Evolutionary conservation across 1,284 basidiomycete species (phyloP), one percentile per base, ranked within the genome.

Genomic region (Cryptococcus hybrid): DNA sequence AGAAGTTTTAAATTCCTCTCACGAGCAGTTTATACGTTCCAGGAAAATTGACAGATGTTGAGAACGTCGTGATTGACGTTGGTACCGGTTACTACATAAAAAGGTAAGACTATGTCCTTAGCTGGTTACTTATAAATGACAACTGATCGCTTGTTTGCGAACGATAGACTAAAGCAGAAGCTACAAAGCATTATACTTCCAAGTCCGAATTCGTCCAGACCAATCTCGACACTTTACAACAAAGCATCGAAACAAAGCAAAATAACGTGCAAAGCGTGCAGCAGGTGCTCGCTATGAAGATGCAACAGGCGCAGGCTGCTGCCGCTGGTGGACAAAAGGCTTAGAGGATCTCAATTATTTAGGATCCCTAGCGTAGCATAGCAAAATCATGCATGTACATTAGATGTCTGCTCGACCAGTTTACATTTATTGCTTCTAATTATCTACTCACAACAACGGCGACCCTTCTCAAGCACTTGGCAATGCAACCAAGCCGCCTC

Each of bases 81-180:
- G 95, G 95, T 2, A 98, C 95, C 0, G 95, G 95, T 0, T 99
- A 97, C 79, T 98, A 89, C 70, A 88, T 99, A 15, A 88, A 91
- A 98, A 97, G 84, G 93, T 92, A 55, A 58, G 82, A 55, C 46
- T 12, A 15, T 9, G 34, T 3, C 30, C 9, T 7, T 42, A 35
- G 13, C 34, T 36, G 46, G 3, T 5, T 30, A 91, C 44, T 15
- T 30, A 18, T 30, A 39, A 45, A 44, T 12, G n/a, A 35, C 37
- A 35, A n/a, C 40, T 50, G 35, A 50, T n/a, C 47, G 35, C 45
- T 42, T 35, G 30, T 3, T 30, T 30, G 30, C 4, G 30, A 30
- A 30, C 6, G 6, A 9, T 67, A 94, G 91, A 87, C 86, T 34
- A 88, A 88, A 30, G 75, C 82, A n/a, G 86, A 93, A 76, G 90